Percentiles rank a stretch among this genome's conserved stretches.
phyloP scores from a whole-genome alignment of 2,329 filamentous ascomycete species.

The Hymenoscyphus fructigenus region DNA sequence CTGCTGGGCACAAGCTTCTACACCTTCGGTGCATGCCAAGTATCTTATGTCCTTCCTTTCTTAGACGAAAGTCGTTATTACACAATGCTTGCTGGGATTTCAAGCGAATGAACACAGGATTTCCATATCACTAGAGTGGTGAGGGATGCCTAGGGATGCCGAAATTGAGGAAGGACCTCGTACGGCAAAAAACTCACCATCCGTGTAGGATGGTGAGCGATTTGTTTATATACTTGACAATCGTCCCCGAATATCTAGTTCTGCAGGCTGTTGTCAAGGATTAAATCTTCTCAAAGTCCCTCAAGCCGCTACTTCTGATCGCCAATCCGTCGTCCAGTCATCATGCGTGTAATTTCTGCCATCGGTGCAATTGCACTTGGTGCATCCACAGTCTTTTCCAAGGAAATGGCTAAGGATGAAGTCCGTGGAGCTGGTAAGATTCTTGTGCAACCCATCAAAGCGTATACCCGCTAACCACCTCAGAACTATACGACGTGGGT shows the following conservation, averaged over 20 bases:
- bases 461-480: not conserved
- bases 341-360: conserved; percentile 10
- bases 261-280: conserved; percentile 8
- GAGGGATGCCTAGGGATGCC: too few relatives aligned
- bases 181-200: not conserved
- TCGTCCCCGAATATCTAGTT: conserved; percentile 1
- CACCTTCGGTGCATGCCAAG: conserved; percentile 12
- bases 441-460: not conserved
- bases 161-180: not conserved
- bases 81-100: not conserved
- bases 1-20: not conserved
- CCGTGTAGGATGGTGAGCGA: not conserved
- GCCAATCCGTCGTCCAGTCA: not conserved
- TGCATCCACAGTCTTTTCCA: conserved; percentile 5
- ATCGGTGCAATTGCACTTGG: conserved; percentile 5
- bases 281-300: conserved; percentile 10
- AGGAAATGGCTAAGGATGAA: conserved; percentile 15
- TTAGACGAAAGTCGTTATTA: conserved; percentile 7
- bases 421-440: conserved; percentile 10
- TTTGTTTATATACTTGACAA: conserved; percentile 1
- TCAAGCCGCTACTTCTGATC: not conserved
- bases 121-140: not conserved
- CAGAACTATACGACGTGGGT: not conserved
- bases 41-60: conserved; percentile 21
- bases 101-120: not conserved